Conservation (phyloP, 495 filamentous ascomycete genomes). For the Penicillium waksmanii region DNA sequence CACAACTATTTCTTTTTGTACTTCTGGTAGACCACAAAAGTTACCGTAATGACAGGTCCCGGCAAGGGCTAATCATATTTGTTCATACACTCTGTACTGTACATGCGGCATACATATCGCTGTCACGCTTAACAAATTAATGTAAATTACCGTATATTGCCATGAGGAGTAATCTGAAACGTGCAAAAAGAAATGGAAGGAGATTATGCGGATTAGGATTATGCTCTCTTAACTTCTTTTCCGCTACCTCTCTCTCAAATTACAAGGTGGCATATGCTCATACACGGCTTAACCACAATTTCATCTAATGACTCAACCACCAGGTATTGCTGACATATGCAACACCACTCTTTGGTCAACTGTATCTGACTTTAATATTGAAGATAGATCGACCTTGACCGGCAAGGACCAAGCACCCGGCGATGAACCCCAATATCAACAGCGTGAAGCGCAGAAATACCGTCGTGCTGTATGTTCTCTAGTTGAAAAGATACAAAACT, state of each 20-base stretch:
- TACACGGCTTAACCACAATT: not conserved
- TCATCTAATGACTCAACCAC: not conserved
- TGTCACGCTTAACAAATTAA: too few relatives aligned
- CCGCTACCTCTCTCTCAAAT: not conserved
- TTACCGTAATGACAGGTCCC: too few relatives aligned
- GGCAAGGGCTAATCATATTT: too few relatives aligned
- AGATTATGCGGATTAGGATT: too few relatives aligned
- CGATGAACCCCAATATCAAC: conserved; percentile 1
- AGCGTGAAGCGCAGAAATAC: conserved; percentile 7
- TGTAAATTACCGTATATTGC: too few relatives aligned
- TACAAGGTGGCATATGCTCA: not conserved
- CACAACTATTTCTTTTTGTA: too few relatives aligned
- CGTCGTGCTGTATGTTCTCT: conserved; percentile 1
- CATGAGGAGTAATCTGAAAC: too few relatives aligned
- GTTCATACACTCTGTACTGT: too few relatives aligned
- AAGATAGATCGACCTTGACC: not conserved
- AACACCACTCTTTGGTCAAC: not conserved
- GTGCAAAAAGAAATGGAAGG: too few relatives aligned
- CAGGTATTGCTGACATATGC: conserved; percentile 1
- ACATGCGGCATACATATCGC: too few relatives aligned
- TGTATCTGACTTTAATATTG: not conserved
- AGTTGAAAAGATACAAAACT: conserved; percentile 4
- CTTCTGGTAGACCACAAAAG: too few relatives aligned
- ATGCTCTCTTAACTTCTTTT: too few relatives aligned
- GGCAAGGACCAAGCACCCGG: not conserved